These are phyloP conservation scores for Flammula alnicola DNA, from an alignment of 1,284 basidiomycete genomes.

Conservation along the genomic window DNA sequence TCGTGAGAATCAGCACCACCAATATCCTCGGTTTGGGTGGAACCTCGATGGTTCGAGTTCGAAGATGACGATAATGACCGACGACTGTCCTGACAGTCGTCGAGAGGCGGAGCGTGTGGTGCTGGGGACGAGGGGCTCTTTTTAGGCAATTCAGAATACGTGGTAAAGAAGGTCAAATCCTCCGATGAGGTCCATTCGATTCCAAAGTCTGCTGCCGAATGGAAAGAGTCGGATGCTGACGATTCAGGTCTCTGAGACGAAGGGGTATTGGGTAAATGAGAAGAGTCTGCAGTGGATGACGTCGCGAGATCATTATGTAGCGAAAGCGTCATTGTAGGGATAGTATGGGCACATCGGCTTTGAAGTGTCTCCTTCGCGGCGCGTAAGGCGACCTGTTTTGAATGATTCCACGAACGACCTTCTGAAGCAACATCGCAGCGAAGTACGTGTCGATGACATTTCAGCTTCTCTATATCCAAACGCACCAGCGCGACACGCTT, in stretches of 20 bases:
- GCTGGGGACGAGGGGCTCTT: constrained; percentile 37
- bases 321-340: constrained; percentile 51
- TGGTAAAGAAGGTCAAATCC: constrained; percentile 36
- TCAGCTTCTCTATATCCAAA: constrained; percentile 74
- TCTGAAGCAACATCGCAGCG: constrained; percentile 76
- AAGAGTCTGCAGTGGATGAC: constrained; percentile 18
- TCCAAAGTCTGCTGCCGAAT: constrained; percentile 65
- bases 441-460: constrained; percentile 79
- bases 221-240: constrained; percentile 63
- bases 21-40: constrained; percentile 1
- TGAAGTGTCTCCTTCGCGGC: constrained; percentile 73
- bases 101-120: constrained; percentile 29
- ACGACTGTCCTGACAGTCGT: constrained; percentile 3
- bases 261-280: constrained; percentile 18
- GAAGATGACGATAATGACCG: constrained; percentile 18
- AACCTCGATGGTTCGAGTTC: constrained; percentile 10
- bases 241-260: constrained; percentile 46
- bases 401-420: constrained; percentile 66
- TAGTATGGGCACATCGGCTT: constrained; percentile 37
- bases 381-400: constrained; percentile 73
- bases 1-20: not conserved
- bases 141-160: constrained; percentile 48
- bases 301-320: constrained; percentile 38
- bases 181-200: constrained; percentile 51
- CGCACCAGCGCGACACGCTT: constrained; percentile 70